Base-by-base conservation (phyloP, 2,329 filamentous ascomycete genomes). In the Epichloe hybrida region DNA sequence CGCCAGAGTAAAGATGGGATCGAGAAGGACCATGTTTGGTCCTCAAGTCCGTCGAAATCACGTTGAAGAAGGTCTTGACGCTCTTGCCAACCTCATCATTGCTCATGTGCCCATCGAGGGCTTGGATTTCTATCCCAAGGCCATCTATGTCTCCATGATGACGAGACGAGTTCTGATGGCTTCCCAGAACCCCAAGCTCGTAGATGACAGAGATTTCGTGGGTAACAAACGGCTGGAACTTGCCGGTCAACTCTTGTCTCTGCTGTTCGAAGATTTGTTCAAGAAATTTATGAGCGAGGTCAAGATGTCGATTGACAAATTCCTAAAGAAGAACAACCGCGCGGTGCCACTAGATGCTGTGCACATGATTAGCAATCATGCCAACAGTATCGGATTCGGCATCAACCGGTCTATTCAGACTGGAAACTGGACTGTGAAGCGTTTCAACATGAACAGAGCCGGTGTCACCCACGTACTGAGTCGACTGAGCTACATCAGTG, bases 371-470 rank as follows among this genome's bases (percentile, higher is more conserved):
- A 84, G 82, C 58, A 85, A 88, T 45, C 86, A 93, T 58, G 86
- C 88, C 50, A 86, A 86, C 58, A 83, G 84, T 60, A 97, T 98
- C 58, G 95, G 90, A 0, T 78, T 86, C 58, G 93, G 93, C 12
- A 88, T 98, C 77, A 95, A 95, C 66, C 82, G 94, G 54, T 91
- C 93, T 7, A 96, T 98, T 53, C 90, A 94, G 50, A 97, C 93
- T 0, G 93, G 93, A 20, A 98, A 98, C 63, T 98, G 93, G 93
- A 96, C 79, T 55, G 77, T 98, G 58, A 96, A 96, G 69, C 88
- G 94, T 65, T 98, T 98, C 73, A 89, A 91, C 67, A 98, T 98
- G 93, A 94, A 97, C 63, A 79, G 91, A 64, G 91, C 93, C 21
- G 93, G 93, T 63, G 89, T 98, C 21, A 97, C 94, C 0, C 93